Evolutionary conservation across 192 early-diverging fungal genomes (phyloP).

Genomic region (Phycomyces blakesleeanus): DNA sequence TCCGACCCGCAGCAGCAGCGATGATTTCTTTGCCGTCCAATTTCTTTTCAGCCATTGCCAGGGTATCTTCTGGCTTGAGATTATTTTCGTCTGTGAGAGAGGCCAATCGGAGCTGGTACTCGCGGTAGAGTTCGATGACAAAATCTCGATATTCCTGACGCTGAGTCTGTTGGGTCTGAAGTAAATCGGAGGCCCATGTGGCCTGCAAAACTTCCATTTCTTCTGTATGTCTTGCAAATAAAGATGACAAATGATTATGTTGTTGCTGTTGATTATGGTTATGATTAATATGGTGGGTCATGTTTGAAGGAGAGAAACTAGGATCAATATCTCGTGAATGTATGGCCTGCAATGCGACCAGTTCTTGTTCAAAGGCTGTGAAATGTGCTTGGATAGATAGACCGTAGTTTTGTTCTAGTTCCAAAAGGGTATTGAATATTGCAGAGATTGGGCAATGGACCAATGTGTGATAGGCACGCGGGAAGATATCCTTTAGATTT

Average conservation of each 20-base stretch:
- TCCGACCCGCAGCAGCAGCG: slow-evolving; percentile 32
- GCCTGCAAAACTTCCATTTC: slow-evolving; percentile 48
- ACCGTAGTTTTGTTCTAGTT: slow-evolving; percentile 53
- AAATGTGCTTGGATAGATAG: slow-evolving; percentile 40
- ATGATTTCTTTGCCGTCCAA: slow-evolving; percentile 55
- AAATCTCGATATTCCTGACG: slow-evolving; percentile 54
- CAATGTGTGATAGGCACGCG: slow-evolving; percentile 53
- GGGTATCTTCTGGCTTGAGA: neutral
- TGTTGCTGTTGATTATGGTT: no score
- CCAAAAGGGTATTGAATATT: slow-evolving; percentile 53
- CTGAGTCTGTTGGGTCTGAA: slow-evolving; percentile 44
- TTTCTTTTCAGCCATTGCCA: slow-evolving; percentile 14
- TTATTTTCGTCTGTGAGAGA: slow-evolving; percentile 2
- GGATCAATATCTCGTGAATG: slow-evolving; percentile 24
- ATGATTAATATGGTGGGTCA: no score
- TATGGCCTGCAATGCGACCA: neutral
- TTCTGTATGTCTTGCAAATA: slow-evolving; percentile 42
- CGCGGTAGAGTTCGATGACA: slow-evolving; percentile 49
- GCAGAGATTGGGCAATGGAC: slow-evolving; percentile 53
- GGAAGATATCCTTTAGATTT: slow-evolving; percentile 45
- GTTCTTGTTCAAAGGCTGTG: slow-evolving; percentile 3
- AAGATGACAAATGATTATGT: no score
- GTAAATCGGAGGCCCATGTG: slow-evolving; percentile 48
- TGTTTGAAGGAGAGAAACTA: neutral
- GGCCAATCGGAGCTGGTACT: slow-evolving; percentile 36